Conservation (phyloP, 768 basidiomycete genomes). For the Termitomyces sp. region DNA sequence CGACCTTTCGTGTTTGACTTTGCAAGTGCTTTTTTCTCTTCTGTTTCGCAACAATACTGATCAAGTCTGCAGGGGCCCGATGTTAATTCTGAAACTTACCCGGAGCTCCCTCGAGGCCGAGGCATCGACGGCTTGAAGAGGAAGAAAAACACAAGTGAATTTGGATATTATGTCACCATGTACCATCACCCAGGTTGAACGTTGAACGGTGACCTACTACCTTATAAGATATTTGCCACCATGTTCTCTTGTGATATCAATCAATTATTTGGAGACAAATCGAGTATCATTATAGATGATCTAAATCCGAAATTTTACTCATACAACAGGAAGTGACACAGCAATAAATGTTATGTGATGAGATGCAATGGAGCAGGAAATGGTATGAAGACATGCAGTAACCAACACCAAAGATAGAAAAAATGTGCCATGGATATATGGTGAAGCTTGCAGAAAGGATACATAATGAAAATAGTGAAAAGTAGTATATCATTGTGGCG, state of each 20-base stretch:
- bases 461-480: slow-evolving; percentile 32
- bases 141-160: slow-evolving; percentile 27
- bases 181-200: slow-evolving; percentile 27
- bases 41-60: not conserved
- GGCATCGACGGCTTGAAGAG: slow-evolving; percentile 28
- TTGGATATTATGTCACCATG: slow-evolving; percentile 51
- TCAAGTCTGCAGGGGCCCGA: slow-evolving; percentile 46
- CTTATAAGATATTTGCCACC: too few species aligned
- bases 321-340: slow-evolving; percentile 17
- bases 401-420: slow-evolving; percentile 14
- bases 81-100: slow-evolving; percentile 53
- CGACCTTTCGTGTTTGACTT: slow-evolving; percentile 81
- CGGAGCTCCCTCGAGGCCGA: slow-evolving; percentile 18
- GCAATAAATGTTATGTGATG: slow-evolving; percentile 15
- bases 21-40: slow-evolving; percentile 28
- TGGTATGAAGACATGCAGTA: slow-evolving; percentile 16
- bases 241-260: not conserved
- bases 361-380: slow-evolving; percentile 10
- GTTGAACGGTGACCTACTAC: too few species aligned
- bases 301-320: slow-evolving; percentile 12
- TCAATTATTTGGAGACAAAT: not conserved
- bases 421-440: slow-evolving; percentile 14
- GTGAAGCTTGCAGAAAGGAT: slow-evolving; percentile 7
- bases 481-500: slow-evolving; percentile 44
- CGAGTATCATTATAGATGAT: slow-evolving; percentile 15